Percentiles rank a stretch among this genome's conserved stretches.
Evolutionary conservation across 192 early-diverging fungal species (phyloP).

Genomic region (Podochytrium sp.): DNA sequence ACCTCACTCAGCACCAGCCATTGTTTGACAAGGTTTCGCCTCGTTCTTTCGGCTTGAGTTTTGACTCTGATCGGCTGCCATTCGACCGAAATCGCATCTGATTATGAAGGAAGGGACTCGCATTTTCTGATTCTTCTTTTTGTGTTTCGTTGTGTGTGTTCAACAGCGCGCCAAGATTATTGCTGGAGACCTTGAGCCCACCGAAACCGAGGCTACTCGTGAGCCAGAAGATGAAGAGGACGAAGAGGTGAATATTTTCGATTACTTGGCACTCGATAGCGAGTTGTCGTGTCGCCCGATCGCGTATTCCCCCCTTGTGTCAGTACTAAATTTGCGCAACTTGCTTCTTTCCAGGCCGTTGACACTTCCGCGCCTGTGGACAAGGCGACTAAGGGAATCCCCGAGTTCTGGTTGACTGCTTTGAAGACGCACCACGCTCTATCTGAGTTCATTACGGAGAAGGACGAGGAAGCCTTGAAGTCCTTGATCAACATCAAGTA

Average conservation of each 20-base stretch:
- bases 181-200: constrained; percentile 84
- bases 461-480: constrained; percentile 89
- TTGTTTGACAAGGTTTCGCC: constrained; percentile 71
- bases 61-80: too few relatives aligned
- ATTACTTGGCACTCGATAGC: background rate
- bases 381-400: constrained; percentile 68
- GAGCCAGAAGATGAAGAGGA: constrained; percentile 63
- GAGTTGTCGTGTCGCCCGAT: too few relatives aligned
- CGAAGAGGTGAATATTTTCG: constrained; percentile 8
- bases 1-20: constrained; percentile 80
- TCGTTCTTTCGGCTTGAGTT: too few relatives aligned
- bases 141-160: too few relatives aligned
- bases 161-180: constrained; percentile 78
- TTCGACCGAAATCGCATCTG: too few relatives aligned
- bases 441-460: constrained; percentile 84
- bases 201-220: constrained; percentile 77
- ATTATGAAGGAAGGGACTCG: too few relatives aligned
- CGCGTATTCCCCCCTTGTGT: too few relatives aligned
- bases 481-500: constrained; percentile 87
- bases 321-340: background rate
- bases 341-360: background rate
- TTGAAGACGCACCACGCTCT: constrained; percentile 85
- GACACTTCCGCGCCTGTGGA: background rate
- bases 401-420: constrained; percentile 95
- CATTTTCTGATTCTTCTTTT: too few relatives aligned